Conservation (phyloP, 129 eudicot genomes). For the Escallonia rubra region DNA sequence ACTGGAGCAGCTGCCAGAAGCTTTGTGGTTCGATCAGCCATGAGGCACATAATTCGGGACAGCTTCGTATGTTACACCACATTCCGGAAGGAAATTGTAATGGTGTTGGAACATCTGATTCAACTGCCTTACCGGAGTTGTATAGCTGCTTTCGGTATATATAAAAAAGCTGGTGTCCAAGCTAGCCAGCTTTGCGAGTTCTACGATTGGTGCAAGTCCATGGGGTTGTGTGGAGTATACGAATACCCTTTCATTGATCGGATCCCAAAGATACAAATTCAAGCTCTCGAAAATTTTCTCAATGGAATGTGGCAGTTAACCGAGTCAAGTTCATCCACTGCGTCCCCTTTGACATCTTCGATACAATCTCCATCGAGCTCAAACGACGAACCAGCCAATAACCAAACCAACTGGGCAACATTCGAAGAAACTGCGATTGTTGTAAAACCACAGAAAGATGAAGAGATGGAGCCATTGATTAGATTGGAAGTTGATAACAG, state of each 20-base stretch:
- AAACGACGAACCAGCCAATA: conserved; percentile 18
- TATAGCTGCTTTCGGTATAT: conserved; percentile 47
- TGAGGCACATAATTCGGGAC: conserved; percentile 53
- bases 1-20: conserved; percentile 41
- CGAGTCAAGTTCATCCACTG: conserved; percentile 40
- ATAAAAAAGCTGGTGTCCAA: conserved; percentile 66
- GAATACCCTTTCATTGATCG: conserved; percentile 63
- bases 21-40: conserved; percentile 48
- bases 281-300: conserved; percentile 63
- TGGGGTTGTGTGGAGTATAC: conserved; percentile 50
- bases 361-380: conserved; percentile 24
- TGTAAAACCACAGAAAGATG: conserved; percentile 9
- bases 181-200: conserved; percentile 46
- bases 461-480: conserved; percentile 42
- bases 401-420: conserved; percentile 22
- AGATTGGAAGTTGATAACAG: conserved; percentile 18
- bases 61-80: conserved; percentile 55
- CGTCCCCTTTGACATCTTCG: conserved; percentile 25
- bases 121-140: conserved; percentile 47
- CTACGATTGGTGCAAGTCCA: conserved; percentile 57
- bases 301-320: conserved; percentile 63
- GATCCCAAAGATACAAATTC: conserved; percentile 61
- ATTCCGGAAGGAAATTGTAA: conserved; percentile 34
- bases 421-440: conserved; percentile 15
- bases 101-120: conserved; percentile 50